Conservation (phyloP, 2,329 filamentous ascomycete species). For the Neonectria faginata region DNA sequence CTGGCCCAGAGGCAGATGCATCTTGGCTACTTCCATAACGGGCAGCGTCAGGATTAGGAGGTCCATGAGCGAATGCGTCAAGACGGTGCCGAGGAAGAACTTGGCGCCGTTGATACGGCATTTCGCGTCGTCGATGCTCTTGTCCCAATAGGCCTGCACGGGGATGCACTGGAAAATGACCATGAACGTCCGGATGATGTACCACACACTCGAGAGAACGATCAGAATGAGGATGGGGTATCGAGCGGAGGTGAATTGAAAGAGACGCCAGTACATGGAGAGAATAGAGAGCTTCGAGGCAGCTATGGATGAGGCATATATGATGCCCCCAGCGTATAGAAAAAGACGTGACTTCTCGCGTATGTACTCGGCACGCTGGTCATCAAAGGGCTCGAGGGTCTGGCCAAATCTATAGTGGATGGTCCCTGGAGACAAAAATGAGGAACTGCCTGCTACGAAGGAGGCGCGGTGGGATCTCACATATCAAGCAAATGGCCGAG, state of each 20-base stretch:
- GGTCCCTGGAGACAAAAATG: constrained; percentile 29
- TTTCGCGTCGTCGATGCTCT: constrained; percentile 38
- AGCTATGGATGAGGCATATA: constrained; percentile 44
- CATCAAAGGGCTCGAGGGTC: constrained; percentile 27
- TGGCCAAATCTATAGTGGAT: constrained; percentile 36
- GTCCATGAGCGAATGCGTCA: constrained; percentile 50
- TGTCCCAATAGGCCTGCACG: constrained; percentile 50
- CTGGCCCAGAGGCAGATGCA: constrained; percentile 42
- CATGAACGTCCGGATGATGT: constrained; percentile 47
- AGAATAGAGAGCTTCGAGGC: constrained; percentile 47
- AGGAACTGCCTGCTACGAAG: neutral
- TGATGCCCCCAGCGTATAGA: constrained; percentile 30
- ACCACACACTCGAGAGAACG: constrained; percentile 40
- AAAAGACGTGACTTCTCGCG: constrained; percentile 33
- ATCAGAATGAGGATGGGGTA: constrained; percentile 45
- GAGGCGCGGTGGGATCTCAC: constrained; percentile 11
- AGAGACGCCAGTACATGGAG: constrained; percentile 47
- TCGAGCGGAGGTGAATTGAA: constrained; percentile 44
- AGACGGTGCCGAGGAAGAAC: constrained; percentile 49
- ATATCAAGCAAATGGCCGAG: constrained; percentile 35
- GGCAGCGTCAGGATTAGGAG: constrained; percentile 48
- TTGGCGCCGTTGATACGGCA: constrained; percentile 48
- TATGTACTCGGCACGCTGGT: constrained; percentile 17
- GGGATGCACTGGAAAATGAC: constrained; percentile 51
- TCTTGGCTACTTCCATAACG: constrained; percentile 44